Evolutionary conservation across 441 rosid species (phyloP).

Genomic region (Rhodomyrtus psidioides): DNA sequence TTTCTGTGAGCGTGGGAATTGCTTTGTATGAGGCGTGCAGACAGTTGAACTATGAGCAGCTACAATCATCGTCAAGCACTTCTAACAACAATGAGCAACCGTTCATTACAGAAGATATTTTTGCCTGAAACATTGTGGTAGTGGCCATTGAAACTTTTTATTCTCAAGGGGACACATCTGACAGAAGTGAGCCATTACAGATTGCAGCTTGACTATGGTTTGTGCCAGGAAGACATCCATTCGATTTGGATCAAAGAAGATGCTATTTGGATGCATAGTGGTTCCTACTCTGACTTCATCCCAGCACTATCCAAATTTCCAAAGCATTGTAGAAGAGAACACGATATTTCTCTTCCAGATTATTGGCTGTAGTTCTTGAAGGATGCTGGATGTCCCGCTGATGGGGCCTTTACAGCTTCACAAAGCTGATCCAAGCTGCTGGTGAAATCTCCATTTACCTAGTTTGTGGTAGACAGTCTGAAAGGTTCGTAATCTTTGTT

Average conservation of each 20-base stretch:
- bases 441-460: neutral
- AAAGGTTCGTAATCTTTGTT: neutral
- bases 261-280: neutral
- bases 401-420: neutral
- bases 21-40: slow-evolving; percentile 89
- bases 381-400: neutral
- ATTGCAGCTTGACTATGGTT: neutral
- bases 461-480: neutral
- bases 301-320: neutral
- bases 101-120: slow-evolving; percentile 51
- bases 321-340: neutral
- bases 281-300: neutral
- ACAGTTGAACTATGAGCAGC: slow-evolving; percentile 77
- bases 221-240: neutral
- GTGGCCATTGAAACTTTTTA: neutral
- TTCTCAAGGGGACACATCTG: neutral
- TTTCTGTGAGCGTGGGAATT: slow-evolving; percentile 86
- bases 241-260: neutral
- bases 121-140: slow-evolving; percentile 28
- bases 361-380: neutral
- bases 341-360: neutral
- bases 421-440: neutral
- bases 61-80: slow-evolving; percentile 30
- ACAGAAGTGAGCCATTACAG: neutral
- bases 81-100: slow-evolving; percentile 20